Evolutionary conservation across 2,329 filamentous ascomycete species (phyloP).

Genomic region (Calonectria honghensis): DNA sequence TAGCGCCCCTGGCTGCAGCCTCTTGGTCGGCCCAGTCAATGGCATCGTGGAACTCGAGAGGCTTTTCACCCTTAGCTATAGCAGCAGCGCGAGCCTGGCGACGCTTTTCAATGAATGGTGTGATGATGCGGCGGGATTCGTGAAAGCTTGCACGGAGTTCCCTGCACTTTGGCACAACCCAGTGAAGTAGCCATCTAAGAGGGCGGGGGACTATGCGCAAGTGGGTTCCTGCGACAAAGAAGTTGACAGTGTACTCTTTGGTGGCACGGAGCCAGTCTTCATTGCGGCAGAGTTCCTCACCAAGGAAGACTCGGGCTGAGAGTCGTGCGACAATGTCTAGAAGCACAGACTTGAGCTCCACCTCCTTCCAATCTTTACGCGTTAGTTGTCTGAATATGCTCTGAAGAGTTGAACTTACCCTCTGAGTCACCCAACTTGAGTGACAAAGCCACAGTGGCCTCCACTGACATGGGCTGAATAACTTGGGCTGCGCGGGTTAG

Average conservation of each 20-base stretch:
- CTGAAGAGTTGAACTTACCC: neutral
- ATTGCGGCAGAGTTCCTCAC: constrained; percentile 63
- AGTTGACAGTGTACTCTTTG: constrained; percentile 56
- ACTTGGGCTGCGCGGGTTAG: neutral
- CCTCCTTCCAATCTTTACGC: neutral
- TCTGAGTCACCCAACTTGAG: constrained; percentile 11
- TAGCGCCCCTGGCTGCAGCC: neutral
- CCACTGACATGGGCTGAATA: constrained; percentile 9
- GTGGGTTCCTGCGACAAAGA: constrained; percentile 12
- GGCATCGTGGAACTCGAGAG: constrained; percentile 3
- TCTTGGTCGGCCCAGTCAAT: constrained; percentile 19
- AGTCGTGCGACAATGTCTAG: constrained; percentile 25
- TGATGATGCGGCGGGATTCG: constrained; percentile 9
- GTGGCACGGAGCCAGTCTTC: constrained; percentile 67
- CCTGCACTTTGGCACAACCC: constrained; percentile 15
- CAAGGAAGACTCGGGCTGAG: constrained; percentile 63
- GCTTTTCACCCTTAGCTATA: constrained; percentile 9
- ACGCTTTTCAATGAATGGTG: constrained; percentile 11
- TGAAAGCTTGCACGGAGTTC: constrained; percentile 13
- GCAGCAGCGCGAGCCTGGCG: neutral
- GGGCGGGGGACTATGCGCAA: constrained; percentile 10
- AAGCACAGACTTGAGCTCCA: constrained; percentile 9
- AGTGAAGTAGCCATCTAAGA: constrained; percentile 2
- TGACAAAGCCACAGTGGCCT: neutral
- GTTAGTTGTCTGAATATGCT: neutral